Percentiles rank a stretch among this genome's conserved stretches.
Conservation (phyloP, 1,139 yeast species). For the Diutina pseudorugosa region DNA sequence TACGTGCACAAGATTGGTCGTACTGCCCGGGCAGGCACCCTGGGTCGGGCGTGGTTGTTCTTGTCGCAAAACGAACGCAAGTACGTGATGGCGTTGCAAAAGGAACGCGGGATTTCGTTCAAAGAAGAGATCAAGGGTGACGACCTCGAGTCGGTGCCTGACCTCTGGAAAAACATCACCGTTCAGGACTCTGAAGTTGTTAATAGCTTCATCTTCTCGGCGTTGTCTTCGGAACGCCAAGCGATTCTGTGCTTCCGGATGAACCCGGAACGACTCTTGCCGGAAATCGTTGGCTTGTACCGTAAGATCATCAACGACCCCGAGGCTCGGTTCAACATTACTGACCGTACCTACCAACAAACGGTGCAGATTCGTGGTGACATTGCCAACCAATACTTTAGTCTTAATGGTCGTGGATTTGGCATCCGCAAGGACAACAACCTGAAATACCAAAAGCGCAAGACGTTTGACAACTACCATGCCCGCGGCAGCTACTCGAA, state of each 20-base stretch:
- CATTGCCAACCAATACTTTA: not conserved
- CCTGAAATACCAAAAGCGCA: not conserved
- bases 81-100: conserved; percentile 31
- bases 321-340: not conserved
- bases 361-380: not conserved
- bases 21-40: conserved; percentile 87
- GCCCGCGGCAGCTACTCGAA: not conserved
- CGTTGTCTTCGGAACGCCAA: not conserved
- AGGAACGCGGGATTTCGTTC: conserved; percentile 39
- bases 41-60: conserved; percentile 54
- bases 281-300: conserved; percentile 8
- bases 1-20: conserved; percentile 93
- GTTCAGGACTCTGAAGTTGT: not conserved
- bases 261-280: conserved; percentile 6
- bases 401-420: not conserved
- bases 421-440: not conserved
- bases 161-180: not conserved
- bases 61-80: conserved; percentile 35
- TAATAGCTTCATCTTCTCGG: not conserved
- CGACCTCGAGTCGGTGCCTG: conserved; percentile 6
- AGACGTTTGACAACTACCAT: not conserved
- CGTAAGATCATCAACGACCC: conserved; percentile 5
- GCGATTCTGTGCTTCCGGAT: conserved; percentile 4
- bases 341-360: not conserved
- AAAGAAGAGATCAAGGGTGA: conserved; percentile 13